phyloP scores from a whole-genome alignment of 441 rosid species.

The Brassica hybrid region DNA sequence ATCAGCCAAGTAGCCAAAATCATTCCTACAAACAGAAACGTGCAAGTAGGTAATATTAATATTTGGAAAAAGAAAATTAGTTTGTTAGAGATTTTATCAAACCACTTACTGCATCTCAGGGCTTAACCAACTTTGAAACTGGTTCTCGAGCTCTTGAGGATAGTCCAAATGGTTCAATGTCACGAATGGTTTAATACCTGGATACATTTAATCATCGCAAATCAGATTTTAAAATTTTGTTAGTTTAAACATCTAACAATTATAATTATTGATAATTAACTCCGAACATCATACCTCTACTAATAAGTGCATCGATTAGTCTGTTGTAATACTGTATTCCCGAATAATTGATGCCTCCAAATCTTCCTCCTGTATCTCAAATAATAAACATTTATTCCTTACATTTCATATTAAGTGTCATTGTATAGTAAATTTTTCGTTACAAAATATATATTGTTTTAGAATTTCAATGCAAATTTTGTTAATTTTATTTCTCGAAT shows the following conservation, averaged over 20 bases:
- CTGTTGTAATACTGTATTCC: conserved; percentile 56
- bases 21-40: conserved; percentile 52
- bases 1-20: conserved; percentile 62
- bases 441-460: too few species aligned
- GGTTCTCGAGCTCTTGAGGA: conserved; percentile 64
- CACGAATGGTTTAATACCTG: conserved; percentile 60
- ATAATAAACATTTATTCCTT: not conserved
- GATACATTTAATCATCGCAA: not conserved
- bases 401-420: too few species aligned
- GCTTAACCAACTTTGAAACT: conserved; percentile 53
- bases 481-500: too few species aligned
- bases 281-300: conserved; percentile 35
- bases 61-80: not conserved
- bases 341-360: conserved; percentile 48
- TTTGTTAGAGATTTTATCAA: not conserved
- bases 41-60: not conserved
- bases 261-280: too few species aligned
- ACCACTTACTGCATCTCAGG: conserved; percentile 35
- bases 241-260: not conserved
- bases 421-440: too few species aligned
- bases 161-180: conserved; percentile 56
- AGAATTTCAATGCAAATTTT: too few species aligned
- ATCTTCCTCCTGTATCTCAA: conserved; percentile 52
- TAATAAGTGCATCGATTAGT: conserved; percentile 53
- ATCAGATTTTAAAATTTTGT: not conserved